These are phyloP conservation scores for Penicillium lagena DNA, from an alignment of 495 filamentous ascomycete genomes.

Conservation along the genomic window DNA sequence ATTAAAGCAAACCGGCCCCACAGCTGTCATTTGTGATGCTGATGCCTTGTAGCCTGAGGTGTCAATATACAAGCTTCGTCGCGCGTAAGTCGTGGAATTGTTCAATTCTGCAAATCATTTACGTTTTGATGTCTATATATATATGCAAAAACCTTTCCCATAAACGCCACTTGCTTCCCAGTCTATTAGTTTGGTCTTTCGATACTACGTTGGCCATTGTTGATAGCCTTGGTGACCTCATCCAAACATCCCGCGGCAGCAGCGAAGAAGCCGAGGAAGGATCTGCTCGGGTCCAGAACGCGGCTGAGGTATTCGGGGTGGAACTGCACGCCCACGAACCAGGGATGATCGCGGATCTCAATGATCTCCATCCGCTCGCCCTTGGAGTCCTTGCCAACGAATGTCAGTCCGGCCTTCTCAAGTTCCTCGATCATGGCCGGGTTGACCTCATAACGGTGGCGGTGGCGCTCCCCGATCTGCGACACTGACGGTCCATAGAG, in stretches of 20 bases:
- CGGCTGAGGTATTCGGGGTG: constrained; percentile 78
- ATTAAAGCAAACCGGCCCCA: no score
- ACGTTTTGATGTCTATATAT: no score
- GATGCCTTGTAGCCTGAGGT: no score
- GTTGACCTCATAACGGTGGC: constrained; percentile 45
- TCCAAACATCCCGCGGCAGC: constrained; percentile 60
- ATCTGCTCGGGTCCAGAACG: constrained; percentile 67
- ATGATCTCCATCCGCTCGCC: constrained; percentile 88
- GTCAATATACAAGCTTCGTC: no score
- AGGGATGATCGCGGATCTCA: constrained; percentile 84
- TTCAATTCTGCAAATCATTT: no score
- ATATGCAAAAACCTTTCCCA: neutral
- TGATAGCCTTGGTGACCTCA: constrained; percentile 25
- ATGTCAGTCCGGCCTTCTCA: constrained; percentile 29
- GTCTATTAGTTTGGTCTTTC: neutral
- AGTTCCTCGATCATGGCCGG: constrained; percentile 29
- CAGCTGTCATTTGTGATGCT: no score
- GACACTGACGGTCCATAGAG: constrained; percentile 54
- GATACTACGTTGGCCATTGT: neutral
- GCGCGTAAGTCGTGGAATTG: no score
- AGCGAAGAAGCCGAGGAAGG: constrained; percentile 84
- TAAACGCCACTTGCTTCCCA: neutral
- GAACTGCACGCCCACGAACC: constrained; percentile 85
- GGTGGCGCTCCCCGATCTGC: constrained; percentile 41
- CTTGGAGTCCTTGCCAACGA: constrained; percentile 71